Conservation (phyloP, 768 basidiomycete species). For the Psilocybe sp. region DNA sequence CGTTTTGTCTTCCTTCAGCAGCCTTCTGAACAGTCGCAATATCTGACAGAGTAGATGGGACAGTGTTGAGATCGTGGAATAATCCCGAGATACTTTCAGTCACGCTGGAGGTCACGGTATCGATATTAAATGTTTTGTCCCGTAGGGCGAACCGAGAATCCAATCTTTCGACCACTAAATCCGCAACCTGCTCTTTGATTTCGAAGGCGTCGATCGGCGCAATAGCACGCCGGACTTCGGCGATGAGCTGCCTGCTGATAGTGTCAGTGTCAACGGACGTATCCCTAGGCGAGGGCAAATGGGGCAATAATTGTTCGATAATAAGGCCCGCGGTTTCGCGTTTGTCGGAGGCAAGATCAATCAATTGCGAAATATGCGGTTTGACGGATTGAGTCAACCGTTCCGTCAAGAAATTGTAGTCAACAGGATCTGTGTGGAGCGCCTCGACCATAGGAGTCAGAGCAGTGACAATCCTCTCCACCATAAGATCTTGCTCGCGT, state of each 20-base stretch:
- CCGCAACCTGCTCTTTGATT: conserved; percentile 87
- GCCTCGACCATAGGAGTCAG: conserved; percentile 61
- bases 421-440: conserved; percentile 63
- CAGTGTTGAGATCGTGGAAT: conserved; percentile 24
- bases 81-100: conserved; percentile 45
- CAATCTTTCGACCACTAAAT: conserved; percentile 82
- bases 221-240: conserved; percentile 69
- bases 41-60: conserved; percentile 36
- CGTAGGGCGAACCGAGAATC: conserved; percentile 78
- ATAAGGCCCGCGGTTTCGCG: conserved; percentile 84
- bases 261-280: conserved; percentile 49
- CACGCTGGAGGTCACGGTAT: conserved; percentile 54
- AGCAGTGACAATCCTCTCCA: conserved; percentile 56
- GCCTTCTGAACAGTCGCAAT: conserved; percentile 42
- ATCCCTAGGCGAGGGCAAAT: conserved; percentile 46
- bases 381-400: conserved; percentile 83
- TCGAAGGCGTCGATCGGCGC: conserved; percentile 80
- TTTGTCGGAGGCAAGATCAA: conserved; percentile 86
- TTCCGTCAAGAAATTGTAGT: conserved; percentile 74
- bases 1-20: conserved; percentile 32
- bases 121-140: conserved; percentile 67
- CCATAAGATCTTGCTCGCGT: conserved; percentile 56
- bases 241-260: conserved; percentile 56
- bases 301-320: conserved; percentile 65
- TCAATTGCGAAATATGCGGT: conserved; percentile 84